A percentile compares a stretch with the other conserved stretches of the same genome.
Evolutionary conservation across 2,329 filamentous ascomycete genomes (phyloP).

Genomic region (Lachnellula arida): DNA sequence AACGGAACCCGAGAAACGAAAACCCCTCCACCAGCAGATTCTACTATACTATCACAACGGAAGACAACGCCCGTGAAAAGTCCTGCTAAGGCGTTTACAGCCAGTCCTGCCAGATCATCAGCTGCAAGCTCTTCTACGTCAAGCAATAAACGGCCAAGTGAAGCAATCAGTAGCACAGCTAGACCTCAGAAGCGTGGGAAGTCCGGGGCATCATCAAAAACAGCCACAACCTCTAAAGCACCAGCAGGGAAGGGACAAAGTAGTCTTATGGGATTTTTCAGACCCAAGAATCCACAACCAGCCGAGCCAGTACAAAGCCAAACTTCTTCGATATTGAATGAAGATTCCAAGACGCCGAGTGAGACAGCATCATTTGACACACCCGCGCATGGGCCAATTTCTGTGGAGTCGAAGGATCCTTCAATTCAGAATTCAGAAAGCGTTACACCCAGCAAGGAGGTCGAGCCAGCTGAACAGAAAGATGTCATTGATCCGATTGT

Average conservation of each 20-base stretch:
- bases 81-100: no score
- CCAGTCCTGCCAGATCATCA: slow-evolving; percentile 2
- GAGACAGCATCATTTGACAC: background rate
- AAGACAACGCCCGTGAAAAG: slow-evolving; percentile 14
- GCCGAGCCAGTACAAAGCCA: slow-evolving; percentile 5
- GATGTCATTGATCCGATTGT: slow-evolving; percentile 62
- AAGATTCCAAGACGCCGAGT: slow-evolving; percentile 1
- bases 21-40: background rate
- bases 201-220: slow-evolving; percentile 27
- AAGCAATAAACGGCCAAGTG: slow-evolving; percentile 15
- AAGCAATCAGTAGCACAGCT: slow-evolving; percentile 1
- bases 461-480: slow-evolving; percentile 18
- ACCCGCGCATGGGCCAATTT: background rate
- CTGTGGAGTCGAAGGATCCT: background rate
- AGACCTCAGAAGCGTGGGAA: slow-evolving; percentile 48
- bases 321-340: background rate
- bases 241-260: slow-evolving; percentile 41
- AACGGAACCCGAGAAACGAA: background rate
- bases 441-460: slow-evolving; percentile 3
- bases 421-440: background rate
- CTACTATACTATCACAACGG: background rate
- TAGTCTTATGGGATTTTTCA: slow-evolving; percentile 72
- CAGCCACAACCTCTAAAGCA: slow-evolving; percentile 35
- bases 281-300: slow-evolving; percentile 44
- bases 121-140: slow-evolving; percentile 5